Base-by-base conservation (phyloP, 768 basidiomycete genomes). In the Boletus rubescentipes region DNA sequence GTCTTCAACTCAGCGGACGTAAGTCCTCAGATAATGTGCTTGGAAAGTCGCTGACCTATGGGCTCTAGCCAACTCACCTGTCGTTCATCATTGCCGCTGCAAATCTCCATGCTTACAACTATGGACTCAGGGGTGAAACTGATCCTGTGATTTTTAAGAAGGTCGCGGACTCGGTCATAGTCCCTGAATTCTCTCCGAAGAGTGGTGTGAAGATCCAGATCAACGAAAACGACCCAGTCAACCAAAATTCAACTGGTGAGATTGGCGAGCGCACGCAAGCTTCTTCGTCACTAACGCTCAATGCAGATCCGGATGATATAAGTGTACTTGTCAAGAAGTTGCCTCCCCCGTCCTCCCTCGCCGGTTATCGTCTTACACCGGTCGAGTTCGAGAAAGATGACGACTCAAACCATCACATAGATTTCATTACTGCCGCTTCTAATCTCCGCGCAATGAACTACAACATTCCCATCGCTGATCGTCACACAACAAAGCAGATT, bases 361-460 rank as follows among this genome's bases (percentile, higher is more conserved):
- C 89, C 46, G 97, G 97, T n/a, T 99, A 95, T 75, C 89, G 97
- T 50, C 81, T 99, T 44, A 89, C 78, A 47, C 92, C 96, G 3
- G 96, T 95, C 46, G 94, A 97, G 65, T 99, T 99, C 61, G 97
- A 99, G 79, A 99, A 99, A 75, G 97, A 99, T 66, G 96, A 98
- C 63, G 97, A 99, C 67, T 83, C 89, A 46, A 99, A 99, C 73
- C 85, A 91, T 73, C 97, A 99, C 73, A 98, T 99, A 67, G 97
- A 96, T 74, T 98, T 98, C 74, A 96, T 99, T 73, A 98, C 95
- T 34, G 91, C 97, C 9, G 91, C 96, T 8, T 97, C 93, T 46
- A 98, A 99, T 76, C 79, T 98, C 49, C 91, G 97, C 34, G 97
- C 97, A 7, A 81, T 85, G 75, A 98, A 98, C 75, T 99, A 99